These are phyloP conservation scores for Rutidosis leptorrhynchoides DNA, from an alignment of 129 eudicot species.

Conservation along the genomic window DNA sequence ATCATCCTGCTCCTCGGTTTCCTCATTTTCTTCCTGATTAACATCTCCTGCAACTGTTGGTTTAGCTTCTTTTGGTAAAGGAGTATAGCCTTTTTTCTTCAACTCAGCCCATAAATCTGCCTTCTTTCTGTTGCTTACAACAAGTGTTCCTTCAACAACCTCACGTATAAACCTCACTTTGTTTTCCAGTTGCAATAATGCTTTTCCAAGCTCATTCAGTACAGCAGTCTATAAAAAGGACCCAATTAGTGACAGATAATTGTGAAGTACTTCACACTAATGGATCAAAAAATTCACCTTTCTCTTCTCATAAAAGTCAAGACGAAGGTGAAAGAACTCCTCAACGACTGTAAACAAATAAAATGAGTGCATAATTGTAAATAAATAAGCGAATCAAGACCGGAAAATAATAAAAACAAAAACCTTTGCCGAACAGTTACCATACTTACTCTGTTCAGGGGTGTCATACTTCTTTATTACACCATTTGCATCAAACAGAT, in stretches of 20 bases:
- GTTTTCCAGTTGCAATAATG: conserved; percentile 60
- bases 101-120: conserved; percentile 65
- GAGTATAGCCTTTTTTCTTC: conserved; percentile 68
- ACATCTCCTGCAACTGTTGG: conserved; percentile 56
- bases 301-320: conserved; percentile 66
- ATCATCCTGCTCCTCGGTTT: conserved; percentile 27
- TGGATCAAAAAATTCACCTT: too few species aligned
- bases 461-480: conserved; percentile 75
- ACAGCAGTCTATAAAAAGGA: conserved; percentile 38
- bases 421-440: not conserved
- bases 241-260: not conserved
- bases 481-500: conserved; percentile 74
- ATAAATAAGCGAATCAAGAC: not conserved
- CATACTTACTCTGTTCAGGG: conserved; percentile 76
- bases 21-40: conserved; percentile 63
- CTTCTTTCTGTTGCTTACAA: conserved; percentile 73
- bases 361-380: not conserved
- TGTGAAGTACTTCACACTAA: too few species aligned
- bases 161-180: conserved; percentile 71
- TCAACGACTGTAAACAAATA: conserved; percentile 61
- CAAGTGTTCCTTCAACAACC: conserved; percentile 69
- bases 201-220: conserved; percentile 50
- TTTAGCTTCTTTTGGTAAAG: conserved; percentile 62
- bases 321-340: conserved; percentile 65
- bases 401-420: not conserved